Evolutionary conservation across 495 filamentous ascomycete species (phyloP).

Genomic region (Aspergillus olivimuriae): DNA sequence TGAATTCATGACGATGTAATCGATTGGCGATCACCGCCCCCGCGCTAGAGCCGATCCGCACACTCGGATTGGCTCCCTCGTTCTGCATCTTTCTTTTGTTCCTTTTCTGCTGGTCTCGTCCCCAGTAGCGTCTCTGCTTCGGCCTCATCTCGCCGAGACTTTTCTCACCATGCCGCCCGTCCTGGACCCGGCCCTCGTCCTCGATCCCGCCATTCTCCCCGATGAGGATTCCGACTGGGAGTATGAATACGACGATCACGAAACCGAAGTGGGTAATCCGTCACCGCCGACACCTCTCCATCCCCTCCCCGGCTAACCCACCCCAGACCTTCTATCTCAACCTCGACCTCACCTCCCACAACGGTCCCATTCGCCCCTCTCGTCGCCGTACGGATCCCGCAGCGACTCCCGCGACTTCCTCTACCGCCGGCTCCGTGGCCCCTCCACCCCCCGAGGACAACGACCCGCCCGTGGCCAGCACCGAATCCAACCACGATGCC

Average conservation of each 20-base stretch:
- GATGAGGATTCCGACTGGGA: conserved; percentile 45
- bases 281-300: background rate
- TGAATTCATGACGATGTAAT: no score
- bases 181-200: conserved; percentile 22
- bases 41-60: no score
- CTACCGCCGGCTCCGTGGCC: background rate
- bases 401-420: background rate
- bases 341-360: conserved; percentile 44
- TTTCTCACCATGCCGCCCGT: background rate
- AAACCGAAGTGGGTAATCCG: conserved; percentile 48
- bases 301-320: conserved; percentile 2
- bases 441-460: conserved; percentile 9
- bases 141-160: background rate
- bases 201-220: conserved; percentile 2
- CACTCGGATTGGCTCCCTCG: no score
- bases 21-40: no score
- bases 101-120: background rate
- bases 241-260: conserved; percentile 54
- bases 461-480: conserved; percentile 16
- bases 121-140: no score
- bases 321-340: conserved; percentile 49
- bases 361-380: conserved; percentile 32
- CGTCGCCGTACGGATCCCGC: conserved; percentile 22
- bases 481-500: conserved; percentile 18
- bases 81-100: no score